Evolutionary conservation across 495 filamentous ascomycete genomes (phyloP).

Genomic region (Pseudoneurospora amorphoporcata): DNA sequence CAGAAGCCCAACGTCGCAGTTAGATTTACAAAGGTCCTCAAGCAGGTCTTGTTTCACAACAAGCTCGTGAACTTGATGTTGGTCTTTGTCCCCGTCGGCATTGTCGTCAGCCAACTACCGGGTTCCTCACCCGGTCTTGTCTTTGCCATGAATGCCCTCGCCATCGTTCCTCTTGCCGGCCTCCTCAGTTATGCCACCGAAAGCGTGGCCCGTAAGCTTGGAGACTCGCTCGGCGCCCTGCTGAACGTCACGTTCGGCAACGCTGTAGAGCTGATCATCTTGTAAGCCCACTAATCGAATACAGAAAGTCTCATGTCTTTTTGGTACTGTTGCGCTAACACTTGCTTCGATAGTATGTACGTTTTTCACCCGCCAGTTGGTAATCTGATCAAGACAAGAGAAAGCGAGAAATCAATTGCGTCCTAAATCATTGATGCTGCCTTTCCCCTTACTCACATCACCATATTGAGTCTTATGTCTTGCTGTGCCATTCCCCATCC

Average conservation of each 20-base stretch:
- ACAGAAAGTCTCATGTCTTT: not conserved
- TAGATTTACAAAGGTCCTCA: constrained; percentile 41
- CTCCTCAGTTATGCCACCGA: constrained; percentile 73
- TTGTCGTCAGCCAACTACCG: constrained; percentile 47
- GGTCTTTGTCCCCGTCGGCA: constrained; percentile 72
- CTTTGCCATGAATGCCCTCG: constrained; percentile 76
- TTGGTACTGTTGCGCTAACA: not conserved
- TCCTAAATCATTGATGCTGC: constrained; percentile 8
- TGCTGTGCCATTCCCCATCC: not conserved
- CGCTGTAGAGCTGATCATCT: constrained; percentile 51
- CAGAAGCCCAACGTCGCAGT: constrained; percentile 34
- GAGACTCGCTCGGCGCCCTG: constrained; percentile 71
- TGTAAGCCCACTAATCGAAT: constrained; percentile 9
- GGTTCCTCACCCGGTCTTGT: constrained; percentile 29
- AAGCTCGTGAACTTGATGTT: constrained; percentile 65
- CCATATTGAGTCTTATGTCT: constrained; percentile 2
- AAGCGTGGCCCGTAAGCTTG: constrained; percentile 64
- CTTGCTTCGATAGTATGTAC: constrained; percentile 16
- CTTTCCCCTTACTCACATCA: not conserved
- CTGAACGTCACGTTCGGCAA: constrained; percentile 87
- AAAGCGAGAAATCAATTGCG: constrained; percentile 22
- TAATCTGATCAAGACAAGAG: constrained; percentile 22
- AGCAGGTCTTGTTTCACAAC: constrained; percentile 51
- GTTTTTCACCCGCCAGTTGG: constrained; percentile 7
- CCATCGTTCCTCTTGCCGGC: constrained; percentile 75